Percentiles rank a stretch among this genome's conserved stretches.
These are phyloP conservation scores for Backusella westeae DNA, from an alignment of 192 early-diverging fungal genomes.

Conservation along the genomic window DNA sequence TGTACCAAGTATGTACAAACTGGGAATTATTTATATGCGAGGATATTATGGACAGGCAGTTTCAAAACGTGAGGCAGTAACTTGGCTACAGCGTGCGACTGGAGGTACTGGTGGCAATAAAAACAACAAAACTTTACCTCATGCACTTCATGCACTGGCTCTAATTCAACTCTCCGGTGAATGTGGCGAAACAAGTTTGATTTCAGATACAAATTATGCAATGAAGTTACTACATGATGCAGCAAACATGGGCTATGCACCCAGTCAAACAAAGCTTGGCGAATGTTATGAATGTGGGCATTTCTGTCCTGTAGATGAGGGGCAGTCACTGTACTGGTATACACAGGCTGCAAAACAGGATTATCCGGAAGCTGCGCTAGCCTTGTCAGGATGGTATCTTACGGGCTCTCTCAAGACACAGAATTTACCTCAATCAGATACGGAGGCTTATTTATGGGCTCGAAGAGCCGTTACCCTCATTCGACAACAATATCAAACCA, in stretches of 20 bases:
- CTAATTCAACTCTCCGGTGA: constrained; percentile 12
- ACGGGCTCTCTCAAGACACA: constrained; percentile 41
- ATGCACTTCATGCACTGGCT: constrained; percentile 18
- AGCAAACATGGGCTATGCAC: constrained; percentile 56
- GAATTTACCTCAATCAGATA: constrained; percentile 49
- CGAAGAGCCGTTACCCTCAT: constrained; percentile 38
- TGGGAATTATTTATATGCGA: constrained; percentile 87
- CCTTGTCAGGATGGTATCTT: constrained; percentile 59
- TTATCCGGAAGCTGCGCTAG: constrained; percentile 54
- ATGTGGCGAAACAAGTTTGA: constrained; percentile 17
- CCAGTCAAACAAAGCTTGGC: constrained; percentile 51
- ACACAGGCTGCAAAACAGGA: constrained; percentile 51
- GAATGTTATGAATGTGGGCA: constrained; percentile 59
- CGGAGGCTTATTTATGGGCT: constrained; percentile 55
- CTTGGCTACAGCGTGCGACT: constrained; percentile 91
- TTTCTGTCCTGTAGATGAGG: constrained; percentile 44
- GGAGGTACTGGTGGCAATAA: neutral
- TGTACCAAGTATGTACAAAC: constrained; percentile 94
- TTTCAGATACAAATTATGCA: constrained; percentile 50
- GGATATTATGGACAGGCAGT: constrained; percentile 69
- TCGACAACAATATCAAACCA: constrained; percentile 29
- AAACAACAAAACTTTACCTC: neutral
- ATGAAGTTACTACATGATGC: constrained; percentile 54
- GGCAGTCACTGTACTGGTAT: constrained; percentile 48
- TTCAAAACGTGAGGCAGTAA: constrained; percentile 87